Percentiles rank a stretch among this genome's conserved stretches.
phyloP scores from a whole-genome alignment of 805 yeast genomes.

The Candida ulmi region DNA sequence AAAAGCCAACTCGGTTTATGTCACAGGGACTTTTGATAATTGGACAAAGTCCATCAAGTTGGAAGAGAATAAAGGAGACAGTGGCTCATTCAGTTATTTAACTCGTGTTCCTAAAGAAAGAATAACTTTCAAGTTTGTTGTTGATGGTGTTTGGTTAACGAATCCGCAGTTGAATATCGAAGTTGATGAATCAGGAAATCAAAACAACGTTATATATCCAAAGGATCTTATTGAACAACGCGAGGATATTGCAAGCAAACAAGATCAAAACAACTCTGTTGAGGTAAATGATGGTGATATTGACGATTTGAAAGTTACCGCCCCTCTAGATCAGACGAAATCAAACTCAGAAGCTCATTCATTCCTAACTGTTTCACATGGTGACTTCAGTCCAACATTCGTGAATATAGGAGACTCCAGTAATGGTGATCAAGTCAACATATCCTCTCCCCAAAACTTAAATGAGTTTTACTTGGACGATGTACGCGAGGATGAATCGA shows the following conservation, averaged over 20 bases:
- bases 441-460: not conserved
- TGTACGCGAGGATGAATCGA: conserved; percentile 4
- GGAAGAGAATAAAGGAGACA: conserved; percentile 32
- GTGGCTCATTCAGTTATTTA: conserved; percentile 34
- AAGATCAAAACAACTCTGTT: no score
- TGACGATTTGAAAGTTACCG: not conserved
- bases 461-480: conserved; percentile 4
- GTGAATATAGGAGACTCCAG: conserved; percentile 1
- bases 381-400: conserved; percentile 15
- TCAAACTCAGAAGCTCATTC: not conserved
- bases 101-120: conserved; percentile 34
- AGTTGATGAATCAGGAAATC: conserved; percentile 39
- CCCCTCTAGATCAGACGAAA: not conserved
- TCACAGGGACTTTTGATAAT: conserved; percentile 56
- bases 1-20: conserved; percentile 36
- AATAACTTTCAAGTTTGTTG: conserved; percentile 48
- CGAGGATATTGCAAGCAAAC: no score
- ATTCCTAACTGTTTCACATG: conserved; percentile 1
- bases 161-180: conserved; percentile 33
- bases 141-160: conserved; percentile 51
- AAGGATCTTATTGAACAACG: conserved; percentile 18
- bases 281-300: not conserved
- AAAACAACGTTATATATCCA: conserved; percentile 43
- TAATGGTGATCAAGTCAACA: not conserved
- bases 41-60: conserved; percentile 46